A percentile compares a stretch with the other conserved stretches of the same genome.
phyloP scores from a whole-genome alignment of 805 yeast species.

The Candida alai region DNA sequence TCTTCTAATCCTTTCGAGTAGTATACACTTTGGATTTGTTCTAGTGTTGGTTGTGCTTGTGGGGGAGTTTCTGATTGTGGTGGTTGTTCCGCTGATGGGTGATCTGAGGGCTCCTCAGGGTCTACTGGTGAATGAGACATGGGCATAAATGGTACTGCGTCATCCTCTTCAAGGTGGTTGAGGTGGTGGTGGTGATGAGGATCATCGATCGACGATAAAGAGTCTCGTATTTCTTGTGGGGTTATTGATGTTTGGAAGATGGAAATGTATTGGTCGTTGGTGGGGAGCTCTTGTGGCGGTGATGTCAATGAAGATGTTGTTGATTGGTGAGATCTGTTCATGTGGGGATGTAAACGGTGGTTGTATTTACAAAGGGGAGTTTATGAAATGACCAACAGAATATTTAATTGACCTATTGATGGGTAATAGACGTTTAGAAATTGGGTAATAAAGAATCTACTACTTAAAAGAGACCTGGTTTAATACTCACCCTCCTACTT shows the following conservation, averaged over 20 bases:
- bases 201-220: slow-evolving; percentile 3
- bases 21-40: slow-evolving; percentile 38
- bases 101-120: slow-evolving; percentile 12
- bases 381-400: too few relatives aligned
- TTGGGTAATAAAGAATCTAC: too few relatives aligned
- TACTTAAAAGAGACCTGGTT: too few relatives aligned
- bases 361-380: too few relatives aligned
- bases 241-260: not conserved
- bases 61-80: too few relatives aligned
- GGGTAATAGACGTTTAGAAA: too few relatives aligned
- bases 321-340: not conserved
- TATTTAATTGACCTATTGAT: too few relatives aligned
- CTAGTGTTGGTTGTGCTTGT: slow-evolving; percentile 38
- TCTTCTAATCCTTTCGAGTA: slow-evolving; percentile 48
- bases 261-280: not conserved
- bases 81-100: slow-evolving; percentile 7
- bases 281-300: not conserved
- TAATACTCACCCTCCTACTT: too few relatives aligned
- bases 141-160: too few relatives aligned
- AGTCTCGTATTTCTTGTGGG: slow-evolving; percentile 8
- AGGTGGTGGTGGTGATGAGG: slow-evolving; percentile 4
- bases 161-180: slow-evolving; percentile 1
- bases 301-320: not conserved
- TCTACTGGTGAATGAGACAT: slow-evolving; percentile 6
- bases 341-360: not conserved